Base-by-base conservation (phyloP, 2,329 filamentous ascomycete genomes). In the Ascosphaera aggregata region DNA sequence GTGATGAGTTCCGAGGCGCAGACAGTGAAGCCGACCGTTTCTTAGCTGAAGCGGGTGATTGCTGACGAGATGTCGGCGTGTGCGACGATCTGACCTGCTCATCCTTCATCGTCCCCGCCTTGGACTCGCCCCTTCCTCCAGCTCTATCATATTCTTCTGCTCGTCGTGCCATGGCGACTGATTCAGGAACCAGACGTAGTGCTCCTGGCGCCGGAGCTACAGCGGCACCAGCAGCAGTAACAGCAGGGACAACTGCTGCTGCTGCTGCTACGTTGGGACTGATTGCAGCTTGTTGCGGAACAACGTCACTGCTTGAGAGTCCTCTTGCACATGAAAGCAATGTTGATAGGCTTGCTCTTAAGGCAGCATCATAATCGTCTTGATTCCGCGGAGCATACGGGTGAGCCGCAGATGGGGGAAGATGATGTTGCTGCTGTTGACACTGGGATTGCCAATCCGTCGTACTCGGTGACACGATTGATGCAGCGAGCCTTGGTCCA, bases 321-420 rank as follows among this genome's bases (percentile, higher is more conserved):
- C 79, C 78, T 34, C 89, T 71, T 0, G 84, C 86, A 50, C 82
- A 92, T n/a, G 86, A 94, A 9, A 98, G 70, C 9, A 98, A 67
- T 0, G 89, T 95, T 1, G 84, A 93, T n/a, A 98, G 66, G 37
- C 82, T 93, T 16, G 89, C 84, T 24, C 89, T 76, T 9, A 98
- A 66, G 2, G 84, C 89, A 20, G 84, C 89, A 49, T 98, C 89
- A 49, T 95, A 85, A 48, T 95, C 84, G 37, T 80, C 76, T 47
- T 82, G 80, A 48, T 80, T 73, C 15, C 30, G 30, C 15, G 5
- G 9, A 9, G 30, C 4, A n/a, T 9, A 71, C 1, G 80, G 76
- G 0, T 77, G 76, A 52, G 81, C 70, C 53, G 79, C 71, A 54
- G 74, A 78, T 52, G 68, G 71, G 8, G 69, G 67, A 31, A 61